A percentile compares a stretch with the other conserved stretches of the same genome.
These are phyloP conservation scores for Penicillium sp. DNA, from an alignment of 2,329 filamentous ascomycete species.

Conservation along the genomic window DNA sequence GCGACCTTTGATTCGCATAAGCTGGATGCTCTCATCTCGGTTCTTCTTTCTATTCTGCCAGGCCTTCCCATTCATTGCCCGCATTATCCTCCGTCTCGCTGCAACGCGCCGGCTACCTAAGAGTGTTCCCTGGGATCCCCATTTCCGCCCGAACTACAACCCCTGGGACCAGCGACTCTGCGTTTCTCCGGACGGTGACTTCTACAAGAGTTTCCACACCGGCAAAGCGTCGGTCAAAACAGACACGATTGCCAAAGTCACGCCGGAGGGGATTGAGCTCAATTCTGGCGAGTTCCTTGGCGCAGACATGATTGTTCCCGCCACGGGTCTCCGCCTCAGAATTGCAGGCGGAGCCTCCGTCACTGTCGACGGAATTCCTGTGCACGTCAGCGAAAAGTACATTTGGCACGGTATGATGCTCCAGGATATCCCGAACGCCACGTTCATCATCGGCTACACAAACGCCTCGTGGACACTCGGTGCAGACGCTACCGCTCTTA, in stretches of 20 bases:
- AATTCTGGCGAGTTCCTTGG: conserved; percentile 47
- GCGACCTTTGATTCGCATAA: conserved; percentile 46
- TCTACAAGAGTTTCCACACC: conserved; percentile 57
- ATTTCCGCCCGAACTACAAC: conserved; percentile 69
- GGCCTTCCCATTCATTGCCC: conserved; percentile 57
- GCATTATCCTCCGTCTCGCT: conserved; percentile 51
- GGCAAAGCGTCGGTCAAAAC: conserved; percentile 62
- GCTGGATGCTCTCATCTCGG: conserved; percentile 54
- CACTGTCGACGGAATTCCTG: conserved; percentile 43
- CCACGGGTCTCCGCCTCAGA: conserved; percentile 49
- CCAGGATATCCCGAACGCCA: conserved; percentile 50
- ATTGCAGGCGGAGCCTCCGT: conserved; percentile 44
- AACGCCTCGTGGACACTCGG: conserved; percentile 53
- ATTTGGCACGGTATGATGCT: conserved; percentile 52
- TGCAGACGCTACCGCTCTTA: conserved; percentile 48
- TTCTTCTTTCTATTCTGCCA: conserved; percentile 60
- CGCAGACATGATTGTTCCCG: conserved; percentile 51
- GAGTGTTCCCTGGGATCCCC: conserved; percentile 59
- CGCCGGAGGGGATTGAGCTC: conserved; percentile 54
- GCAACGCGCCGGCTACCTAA: conserved; percentile 60
- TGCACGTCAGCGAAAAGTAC: conserved; percentile 41
- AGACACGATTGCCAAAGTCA: conserved; percentile 58
- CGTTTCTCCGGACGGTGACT: conserved; percentile 66
- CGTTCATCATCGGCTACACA: conserved; percentile 50
- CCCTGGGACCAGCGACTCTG: conserved; percentile 80